Conservation (phyloP, 768 basidiomycete genomes). For the Kwoniella dendrophila region DNA sequence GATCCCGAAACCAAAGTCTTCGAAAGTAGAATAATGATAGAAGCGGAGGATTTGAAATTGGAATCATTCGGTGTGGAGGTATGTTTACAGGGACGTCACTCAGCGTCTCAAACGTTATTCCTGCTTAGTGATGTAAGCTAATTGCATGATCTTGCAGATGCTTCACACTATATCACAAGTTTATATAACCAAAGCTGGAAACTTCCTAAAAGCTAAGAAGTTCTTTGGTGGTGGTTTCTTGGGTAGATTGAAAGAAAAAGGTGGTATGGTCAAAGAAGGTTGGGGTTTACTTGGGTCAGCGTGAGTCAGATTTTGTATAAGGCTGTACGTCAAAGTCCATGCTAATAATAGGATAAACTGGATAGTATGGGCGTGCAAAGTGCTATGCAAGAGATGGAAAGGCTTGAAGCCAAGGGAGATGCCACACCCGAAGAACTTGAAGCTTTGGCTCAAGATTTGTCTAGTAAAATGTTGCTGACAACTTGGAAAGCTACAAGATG, state of each 20-base stretch:
- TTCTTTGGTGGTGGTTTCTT: slow-evolving; percentile 93
- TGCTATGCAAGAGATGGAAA: slow-evolving; percentile 90
- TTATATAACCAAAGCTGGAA: slow-evolving; percentile 90
- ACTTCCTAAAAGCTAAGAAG: slow-evolving; percentile 85
- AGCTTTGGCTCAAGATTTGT: slow-evolving; percentile 87
- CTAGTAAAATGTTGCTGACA: slow-evolving; percentile 93
- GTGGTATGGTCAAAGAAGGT: slow-evolving; percentile 87
- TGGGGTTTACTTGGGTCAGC: slow-evolving; percentile 97
- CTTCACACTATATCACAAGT: slow-evolving; percentile 87
- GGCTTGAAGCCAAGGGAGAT: slow-evolving; percentile 84
- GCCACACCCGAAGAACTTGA: slow-evolving; percentile 79
- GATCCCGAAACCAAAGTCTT: slow-evolving; percentile 83
- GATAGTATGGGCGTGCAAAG: slow-evolving; percentile 74
- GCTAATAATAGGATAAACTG: not conserved
- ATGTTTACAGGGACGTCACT: too few species aligned
- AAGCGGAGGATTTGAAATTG: slow-evolving; percentile 92
- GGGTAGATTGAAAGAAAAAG: slow-evolving; percentile 91
- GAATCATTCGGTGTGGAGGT: slow-evolving; percentile 98
- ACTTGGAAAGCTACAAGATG: slow-evolving; percentile 97
- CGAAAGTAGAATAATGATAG: slow-evolving; percentile 72
- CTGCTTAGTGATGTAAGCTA: too few species aligned
- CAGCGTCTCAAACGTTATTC: too few species aligned
- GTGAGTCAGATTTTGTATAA: slow-evolving; percentile 60
- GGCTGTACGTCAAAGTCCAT: too few species aligned
- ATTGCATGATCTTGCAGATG: too few species aligned